These are phyloP conservation scores for Trametes elegans DNA, from an alignment of 768 basidiomycete genomes.

Conservation along the genomic window DNA sequence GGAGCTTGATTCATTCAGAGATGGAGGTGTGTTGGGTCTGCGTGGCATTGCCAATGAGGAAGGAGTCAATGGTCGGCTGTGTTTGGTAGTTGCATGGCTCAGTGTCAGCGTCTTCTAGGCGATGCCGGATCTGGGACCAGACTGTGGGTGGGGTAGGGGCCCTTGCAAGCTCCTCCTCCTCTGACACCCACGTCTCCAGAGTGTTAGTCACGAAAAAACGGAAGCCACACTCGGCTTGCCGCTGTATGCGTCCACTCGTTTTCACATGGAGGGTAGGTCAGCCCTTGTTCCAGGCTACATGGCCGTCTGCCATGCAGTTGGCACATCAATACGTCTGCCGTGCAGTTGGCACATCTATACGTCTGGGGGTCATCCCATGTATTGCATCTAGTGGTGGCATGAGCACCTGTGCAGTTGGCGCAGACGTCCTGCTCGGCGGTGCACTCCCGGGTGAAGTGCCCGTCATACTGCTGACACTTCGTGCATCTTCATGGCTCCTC, in stretches of 20 bases:
- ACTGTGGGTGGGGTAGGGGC: conserved; percentile 6
- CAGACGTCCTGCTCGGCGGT: conserved; percentile 9
- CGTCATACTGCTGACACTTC: conserved; percentile 26
- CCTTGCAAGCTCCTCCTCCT: neutral
- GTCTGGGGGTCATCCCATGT: neutral
- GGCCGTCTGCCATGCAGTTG: conserved; percentile 29
- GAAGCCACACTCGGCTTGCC: conserved; percentile 1
- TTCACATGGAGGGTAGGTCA: conserved; percentile 16
- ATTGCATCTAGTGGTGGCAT: conserved; percentile 22
- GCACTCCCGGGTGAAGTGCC: conserved; percentile 22
- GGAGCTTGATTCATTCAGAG: neutral
- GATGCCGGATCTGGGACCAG: conserved; percentile 4
- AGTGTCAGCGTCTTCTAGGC: neutral
- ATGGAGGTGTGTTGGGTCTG: neutral
- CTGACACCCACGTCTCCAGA: neutral
- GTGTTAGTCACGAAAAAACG: conserved; percentile 7
- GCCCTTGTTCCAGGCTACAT: conserved; percentile 28
- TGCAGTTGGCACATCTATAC: conserved; percentile 28
- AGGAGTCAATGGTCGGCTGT: neutral
- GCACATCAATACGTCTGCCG: conserved; percentile 15
- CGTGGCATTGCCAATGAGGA: neutral
- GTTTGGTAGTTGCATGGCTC: neutral
- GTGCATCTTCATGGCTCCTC: conserved; percentile 27
- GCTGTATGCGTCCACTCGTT: neutral
- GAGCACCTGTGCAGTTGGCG: conserved; percentile 22